Evolutionary conservation across 164 flowering plant species (phyloP).

Genomic region (Taxillus chinensis): DNA sequence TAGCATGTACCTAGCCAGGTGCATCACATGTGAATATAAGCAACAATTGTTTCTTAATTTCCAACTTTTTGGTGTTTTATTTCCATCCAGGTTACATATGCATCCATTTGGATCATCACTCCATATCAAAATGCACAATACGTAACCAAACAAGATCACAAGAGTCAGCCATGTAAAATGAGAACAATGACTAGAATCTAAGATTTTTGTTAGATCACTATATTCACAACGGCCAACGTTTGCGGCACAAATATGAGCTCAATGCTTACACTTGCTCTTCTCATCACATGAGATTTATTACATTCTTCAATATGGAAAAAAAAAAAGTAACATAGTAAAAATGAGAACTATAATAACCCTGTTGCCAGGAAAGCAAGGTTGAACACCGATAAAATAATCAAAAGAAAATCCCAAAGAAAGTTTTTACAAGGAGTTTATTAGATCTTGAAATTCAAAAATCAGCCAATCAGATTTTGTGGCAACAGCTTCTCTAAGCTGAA

Average conservation of each 20-base stretch:
- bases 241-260: background rate
- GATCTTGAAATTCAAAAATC: slow-evolving; percentile 60
- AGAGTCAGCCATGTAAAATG: too few relatives aligned
- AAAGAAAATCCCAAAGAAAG: background rate
- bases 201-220: too few relatives aligned
- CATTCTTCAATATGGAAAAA: background rate
- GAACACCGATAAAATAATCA: background rate
- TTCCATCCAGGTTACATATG: too few relatives aligned
- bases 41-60: too few relatives aligned
- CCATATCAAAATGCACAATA: too few relatives aligned
- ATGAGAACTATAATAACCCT: background rate
- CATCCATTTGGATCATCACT: too few relatives aligned
- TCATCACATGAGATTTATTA: background rate
- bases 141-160: too few relatives aligned
- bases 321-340: too few relatives aligned
- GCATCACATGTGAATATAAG: too few relatives aligned
- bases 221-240: background rate
- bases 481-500: slow-evolving; percentile 74
- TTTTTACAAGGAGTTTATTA: slow-evolving; percentile 54
- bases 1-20: too few relatives aligned
- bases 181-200: too few relatives aligned
- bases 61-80: too few relatives aligned
- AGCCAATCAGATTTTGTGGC: slow-evolving; percentile 93
- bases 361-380: background rate
- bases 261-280: background rate